phyloP scores from a whole-genome alignment of 352 stramenopile species.

The Pythium utonaiense region DNA sequence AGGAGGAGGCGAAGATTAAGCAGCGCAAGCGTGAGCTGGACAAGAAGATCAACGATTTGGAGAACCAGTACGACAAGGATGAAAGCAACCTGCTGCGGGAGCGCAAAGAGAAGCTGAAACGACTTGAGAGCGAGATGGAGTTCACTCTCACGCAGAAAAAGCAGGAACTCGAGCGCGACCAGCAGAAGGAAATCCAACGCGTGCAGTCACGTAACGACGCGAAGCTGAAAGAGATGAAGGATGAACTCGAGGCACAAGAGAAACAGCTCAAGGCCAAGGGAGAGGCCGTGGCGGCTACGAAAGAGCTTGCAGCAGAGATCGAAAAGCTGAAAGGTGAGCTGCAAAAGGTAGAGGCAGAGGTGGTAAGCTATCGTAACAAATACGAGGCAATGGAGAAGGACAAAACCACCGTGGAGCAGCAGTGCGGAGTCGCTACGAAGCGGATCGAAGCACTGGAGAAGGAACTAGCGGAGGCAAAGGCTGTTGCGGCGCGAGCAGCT shows the following conservation, averaged over 20 bases:
- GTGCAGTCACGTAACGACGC: constrained; percentile 37
- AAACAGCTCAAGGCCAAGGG: constrained; percentile 29
- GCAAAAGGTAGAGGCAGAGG: not conserved
- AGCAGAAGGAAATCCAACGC: constrained; percentile 41
- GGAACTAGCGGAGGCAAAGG: constrained; percentile 4
- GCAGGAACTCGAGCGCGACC: constrained; percentile 54
- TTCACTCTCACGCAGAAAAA: constrained; percentile 39
- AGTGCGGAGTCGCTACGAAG: constrained; percentile 1
- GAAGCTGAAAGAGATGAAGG: constrained; percentile 40
- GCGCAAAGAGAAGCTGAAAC: constrained; percentile 65
- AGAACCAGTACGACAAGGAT: constrained; percentile 66
- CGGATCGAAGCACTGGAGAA: constrained; percentile 12
- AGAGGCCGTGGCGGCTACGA: not conserved
- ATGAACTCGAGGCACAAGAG: constrained; percentile 34
- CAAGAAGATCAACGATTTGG: constrained; percentile 65
- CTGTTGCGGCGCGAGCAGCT: not conserved
- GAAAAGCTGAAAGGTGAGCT: constrained; percentile 20
- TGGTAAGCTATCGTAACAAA: not conserved
- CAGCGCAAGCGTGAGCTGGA: constrained; percentile 55
- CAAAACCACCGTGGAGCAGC: not conserved
- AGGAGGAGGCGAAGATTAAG: constrained; percentile 55
- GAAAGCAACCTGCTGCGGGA: constrained; percentile 47
- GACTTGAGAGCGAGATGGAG: constrained; percentile 50
- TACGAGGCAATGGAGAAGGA: not conserved
- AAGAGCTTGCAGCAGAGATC: constrained; percentile 13